Conservation (phyloP, 768 basidiomycete genomes). For the Hygrocybe punicea region DNA sequence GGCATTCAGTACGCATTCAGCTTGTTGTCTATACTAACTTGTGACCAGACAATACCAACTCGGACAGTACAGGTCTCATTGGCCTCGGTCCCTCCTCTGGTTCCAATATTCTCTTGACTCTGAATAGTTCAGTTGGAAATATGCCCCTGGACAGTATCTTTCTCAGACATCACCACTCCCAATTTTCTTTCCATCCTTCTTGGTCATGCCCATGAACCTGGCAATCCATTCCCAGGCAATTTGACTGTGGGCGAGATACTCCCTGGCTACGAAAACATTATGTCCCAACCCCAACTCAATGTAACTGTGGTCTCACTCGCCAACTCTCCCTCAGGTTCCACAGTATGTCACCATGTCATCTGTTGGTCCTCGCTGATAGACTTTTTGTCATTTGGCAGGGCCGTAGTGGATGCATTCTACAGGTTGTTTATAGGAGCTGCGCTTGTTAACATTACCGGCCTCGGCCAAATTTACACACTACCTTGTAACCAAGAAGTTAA, state of each 20-base stretch:
- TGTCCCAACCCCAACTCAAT: constrained; percentile 47
- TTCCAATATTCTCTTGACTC: constrained; percentile 13
- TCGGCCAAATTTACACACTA: constrained; percentile 54
- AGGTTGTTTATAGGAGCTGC: too few relatives aligned
- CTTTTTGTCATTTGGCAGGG: constrained; percentile 24
- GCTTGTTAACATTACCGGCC: constrained; percentile 35
- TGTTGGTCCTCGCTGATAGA: too few relatives aligned
- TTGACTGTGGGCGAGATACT: constrained; percentile 62
- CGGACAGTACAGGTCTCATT: constrained; percentile 15
- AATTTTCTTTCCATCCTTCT: constrained; percentile 65
- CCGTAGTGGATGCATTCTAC: constrained; percentile 61
- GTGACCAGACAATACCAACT: constrained; percentile 5
- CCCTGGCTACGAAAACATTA: constrained; percentile 46
- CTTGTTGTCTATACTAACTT: too few relatives aligned
- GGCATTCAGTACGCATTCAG: too few relatives aligned
- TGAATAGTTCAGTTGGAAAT: constrained; percentile 37
- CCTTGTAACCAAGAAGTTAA: constrained; percentile 67
- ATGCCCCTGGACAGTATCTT: constrained; percentile 66
- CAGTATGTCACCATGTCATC: constrained; percentile 31
- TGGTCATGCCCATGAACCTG: constrained; percentile 54
- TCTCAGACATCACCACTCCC: constrained; percentile 46
- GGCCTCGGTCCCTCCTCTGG: constrained; percentile 21
- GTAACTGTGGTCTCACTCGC: constrained; percentile 34
- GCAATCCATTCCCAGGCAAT: constrained; percentile 51
- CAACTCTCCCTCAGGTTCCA: constrained; percentile 53